Evolutionary conservation across 169 alveolate genomes (phyloP), one percentile per base, ranked within the genome.

Genomic region (Plasmodium chabaudi): DNA sequence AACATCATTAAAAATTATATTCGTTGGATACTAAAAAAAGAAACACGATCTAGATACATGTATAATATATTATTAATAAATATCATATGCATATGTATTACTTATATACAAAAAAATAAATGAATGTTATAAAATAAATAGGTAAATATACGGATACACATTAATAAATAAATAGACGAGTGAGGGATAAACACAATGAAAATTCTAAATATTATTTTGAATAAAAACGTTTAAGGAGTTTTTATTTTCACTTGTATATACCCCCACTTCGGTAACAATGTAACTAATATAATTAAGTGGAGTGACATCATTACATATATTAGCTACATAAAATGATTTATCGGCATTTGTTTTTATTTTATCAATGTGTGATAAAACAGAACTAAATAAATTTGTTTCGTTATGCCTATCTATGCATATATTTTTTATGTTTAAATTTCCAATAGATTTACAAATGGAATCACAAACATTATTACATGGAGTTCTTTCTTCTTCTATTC

Each of bases 291-390:
- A 70, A 47, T 82, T 82, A 13, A 82, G 90, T 46, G 90, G 90
- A n/a, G 90, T 82, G 27, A 82, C 82, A 17, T 82, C 90, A 44
- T 67, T 82, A 67, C 90, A 82, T 82, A 82, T 82, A 67, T 82
- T 82, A 47, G 90, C 90, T 27, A 82, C 82, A 60, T 82, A 82
- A 82, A 82, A 82, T 34, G 90, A 82, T 61, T 82, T 82, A 55
- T 82, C 90, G 47, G 73, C 53, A 47, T 68, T 82, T 44, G 84
- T 34, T 55, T 82, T 82, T 56, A 82, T 82, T 82, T 82, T 82
- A 60, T 70, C 53, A 19, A 82, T 82, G 47, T 82, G 90, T 70
- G 90, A 82, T 10, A 67, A 57, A 49, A 82, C 84, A 21, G 90
- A 82, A 15, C 61, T 82, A 59, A 82, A 82, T 10, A 82, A 27